Conservation (phyloP, 1,284 basidiomycete genomes). For the Peniophora sp. region DNA sequence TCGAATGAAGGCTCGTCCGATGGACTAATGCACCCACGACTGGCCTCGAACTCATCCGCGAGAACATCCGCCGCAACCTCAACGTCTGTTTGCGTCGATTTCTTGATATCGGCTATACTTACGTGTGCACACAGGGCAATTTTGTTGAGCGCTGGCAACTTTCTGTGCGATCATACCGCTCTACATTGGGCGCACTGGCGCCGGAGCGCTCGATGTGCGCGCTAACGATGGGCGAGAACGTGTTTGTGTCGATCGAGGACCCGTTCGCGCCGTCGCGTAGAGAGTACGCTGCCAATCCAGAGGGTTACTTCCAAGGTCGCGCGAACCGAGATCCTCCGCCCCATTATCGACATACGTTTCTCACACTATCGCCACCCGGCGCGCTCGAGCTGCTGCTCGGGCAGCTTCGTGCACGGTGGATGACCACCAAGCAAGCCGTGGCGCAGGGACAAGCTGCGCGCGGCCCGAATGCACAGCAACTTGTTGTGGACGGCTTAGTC, state of each 20-base stretch:
- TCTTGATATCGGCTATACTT: slow-evolving; percentile 1
- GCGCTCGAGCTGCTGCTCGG: slow-evolving; percentile 63
- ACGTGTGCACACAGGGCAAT: slow-evolving; percentile 34
- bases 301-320: slow-evolving; percentile 11
- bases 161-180: slow-evolving; percentile 64
- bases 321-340: slow-evolving; percentile 27
- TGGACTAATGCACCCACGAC: slow-evolving; percentile 73
- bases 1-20: slow-evolving; percentile 49
- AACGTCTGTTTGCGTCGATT: slow-evolving; percentile 35
- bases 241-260: slow-evolving; percentile 71
- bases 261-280: slow-evolving; percentile 55
- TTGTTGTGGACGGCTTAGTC: slow-evolving; percentile 60
- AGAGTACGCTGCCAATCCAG: slow-evolving; percentile 36
- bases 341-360: slow-evolving; percentile 66
- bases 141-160: slow-evolving; percentile 58
- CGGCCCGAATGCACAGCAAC: slow-evolving; percentile 49
- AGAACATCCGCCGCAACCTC: slow-evolving; percentile 65
- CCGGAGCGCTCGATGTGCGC: slow-evolving; percentile 63
- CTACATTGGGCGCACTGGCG: slow-evolving; percentile 46
- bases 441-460: slow-evolving; percentile 33
- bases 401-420: slow-evolving; percentile 68
- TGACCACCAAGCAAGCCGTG: slow-evolving; percentile 52
- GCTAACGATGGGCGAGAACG: slow-evolving; percentile 68
- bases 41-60: slow-evolving; percentile 55
- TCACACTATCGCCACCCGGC: slow-evolving; percentile 63